Percentiles rank a stretch among this genome's conserved stretches.
Conservation (phyloP, 2,329 filamentous ascomycete genomes). For the Penicillium brevicompactum region DNA sequence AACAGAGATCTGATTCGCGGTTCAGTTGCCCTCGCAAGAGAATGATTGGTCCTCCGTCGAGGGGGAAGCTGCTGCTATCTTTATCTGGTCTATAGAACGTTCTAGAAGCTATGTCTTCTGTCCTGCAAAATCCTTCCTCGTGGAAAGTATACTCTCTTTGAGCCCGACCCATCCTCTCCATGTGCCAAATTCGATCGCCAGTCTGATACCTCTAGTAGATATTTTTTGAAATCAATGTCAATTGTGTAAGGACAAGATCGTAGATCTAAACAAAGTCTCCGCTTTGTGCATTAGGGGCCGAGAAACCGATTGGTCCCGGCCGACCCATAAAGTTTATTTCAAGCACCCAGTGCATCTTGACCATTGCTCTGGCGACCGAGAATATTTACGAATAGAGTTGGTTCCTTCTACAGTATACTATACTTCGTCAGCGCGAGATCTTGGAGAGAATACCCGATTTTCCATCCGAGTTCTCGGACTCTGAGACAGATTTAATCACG, state of each 20-base stretch:
- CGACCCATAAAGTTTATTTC: not conserved
- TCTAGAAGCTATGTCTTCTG: too few species aligned
- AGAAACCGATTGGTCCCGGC: not conserved
- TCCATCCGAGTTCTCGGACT: not conserved
- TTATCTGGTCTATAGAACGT: too few species aligned
- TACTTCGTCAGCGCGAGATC: not conserved
- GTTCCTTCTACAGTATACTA: not conserved
- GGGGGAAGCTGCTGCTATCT: too few species aligned
- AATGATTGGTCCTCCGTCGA: too few species aligned
- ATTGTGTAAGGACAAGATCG: not conserved
- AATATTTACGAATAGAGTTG: not conserved
- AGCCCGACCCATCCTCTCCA: not conserved
- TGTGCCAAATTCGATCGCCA: not conserved
- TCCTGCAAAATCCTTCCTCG: not conserved
- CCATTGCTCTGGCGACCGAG: not conserved
- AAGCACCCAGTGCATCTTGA: not conserved
- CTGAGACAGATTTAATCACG: not conserved
- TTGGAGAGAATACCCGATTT: not conserved
- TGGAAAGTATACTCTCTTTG: not conserved
- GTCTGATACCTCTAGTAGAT: conserved; percentile 1
- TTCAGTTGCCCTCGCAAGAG: too few species aligned
- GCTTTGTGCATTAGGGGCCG: not conserved
- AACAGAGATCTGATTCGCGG: too few species aligned
- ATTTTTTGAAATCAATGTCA: not conserved
- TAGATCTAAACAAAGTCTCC: conserved; percentile 2